Percentiles rank a stretch among this genome's conserved stretches.
phyloP scores from a whole-genome alignment of 495 filamentous ascomycete genomes.

The Parathielavia hyrcaniae region DNA sequence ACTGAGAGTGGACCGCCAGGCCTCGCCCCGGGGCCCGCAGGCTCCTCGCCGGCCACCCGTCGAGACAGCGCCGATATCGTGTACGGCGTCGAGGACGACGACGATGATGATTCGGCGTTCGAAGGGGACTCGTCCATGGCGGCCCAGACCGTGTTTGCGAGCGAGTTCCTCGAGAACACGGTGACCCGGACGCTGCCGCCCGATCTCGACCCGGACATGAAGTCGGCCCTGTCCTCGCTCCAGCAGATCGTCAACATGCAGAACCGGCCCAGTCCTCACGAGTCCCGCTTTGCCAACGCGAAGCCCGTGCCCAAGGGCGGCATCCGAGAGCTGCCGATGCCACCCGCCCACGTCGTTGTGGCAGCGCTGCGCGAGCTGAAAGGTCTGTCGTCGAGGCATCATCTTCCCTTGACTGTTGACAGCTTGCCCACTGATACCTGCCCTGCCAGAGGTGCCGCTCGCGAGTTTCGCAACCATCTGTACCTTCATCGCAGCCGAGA shows the following conservation, averaged over 20 bases:
- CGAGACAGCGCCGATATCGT: slow-evolving; percentile 7
- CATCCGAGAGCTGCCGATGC: slow-evolving; percentile 49
- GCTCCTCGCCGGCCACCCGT: slow-evolving; percentile 8
- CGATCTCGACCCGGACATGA: slow-evolving; percentile 47
- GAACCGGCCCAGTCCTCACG: slow-evolving; percentile 35
- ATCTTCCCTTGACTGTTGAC: background rate
- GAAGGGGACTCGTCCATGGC: slow-evolving; percentile 57
- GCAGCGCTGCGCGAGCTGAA: slow-evolving; percentile 45
- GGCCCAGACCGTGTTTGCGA: slow-evolving; percentile 58
- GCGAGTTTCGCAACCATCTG: slow-evolving; percentile 38
- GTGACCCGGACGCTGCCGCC: slow-evolving; percentile 48
- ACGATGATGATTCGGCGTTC: slow-evolving; percentile 44
- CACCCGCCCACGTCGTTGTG: slow-evolving; percentile 48
- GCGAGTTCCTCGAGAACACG: slow-evolving; percentile 54
- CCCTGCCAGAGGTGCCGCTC: slow-evolving; percentile 32
- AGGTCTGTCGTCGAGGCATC: too few relatives aligned
- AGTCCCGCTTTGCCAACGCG: slow-evolving; percentile 41
- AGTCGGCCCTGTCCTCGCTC: slow-evolving; percentile 51
- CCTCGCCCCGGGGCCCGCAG: background rate
- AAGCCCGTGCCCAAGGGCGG: slow-evolving; percentile 38
- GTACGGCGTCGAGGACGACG: slow-evolving; percentile 16
- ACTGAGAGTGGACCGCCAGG: background rate
- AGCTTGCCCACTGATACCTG: slow-evolving; percentile 10
- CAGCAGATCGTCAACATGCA: slow-evolving; percentile 53
- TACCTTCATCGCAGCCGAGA: slow-evolving; percentile 43